phyloP scores from a whole-genome alignment of 2,329 filamentous ascomycete genomes.

The Chrysoporthe cubensis region DNA sequence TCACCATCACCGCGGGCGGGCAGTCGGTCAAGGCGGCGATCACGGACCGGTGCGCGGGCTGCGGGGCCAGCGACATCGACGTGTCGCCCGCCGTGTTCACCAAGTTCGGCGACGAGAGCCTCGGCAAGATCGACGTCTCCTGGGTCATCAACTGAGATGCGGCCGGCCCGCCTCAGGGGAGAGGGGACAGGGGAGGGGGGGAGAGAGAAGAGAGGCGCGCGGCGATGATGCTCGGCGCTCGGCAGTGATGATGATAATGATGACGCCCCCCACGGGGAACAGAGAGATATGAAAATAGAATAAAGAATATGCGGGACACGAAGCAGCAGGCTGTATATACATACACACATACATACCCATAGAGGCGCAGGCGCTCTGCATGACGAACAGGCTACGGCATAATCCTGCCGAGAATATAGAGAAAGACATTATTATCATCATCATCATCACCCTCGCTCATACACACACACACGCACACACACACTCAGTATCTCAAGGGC shows the following conservation, averaged over 20 bases:
- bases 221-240: too few species aligned
- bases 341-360: background rate
- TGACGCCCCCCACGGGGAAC: background rate
- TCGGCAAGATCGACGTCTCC: conserved; percentile 16
- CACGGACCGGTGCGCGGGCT: conserved; percentile 21
- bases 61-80: conserved; percentile 15
- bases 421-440: background rate
- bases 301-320: background rate
- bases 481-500: background rate
- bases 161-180: background rate
- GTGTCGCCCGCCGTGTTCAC: conserved; percentile 23
- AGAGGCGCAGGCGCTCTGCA: background rate
- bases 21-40: conserved; percentile 23
- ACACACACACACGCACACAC: too few species aligned
- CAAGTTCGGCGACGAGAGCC: conserved; percentile 12
- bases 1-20: conserved; percentile 17
- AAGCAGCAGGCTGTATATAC: background rate
- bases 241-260: background rate
- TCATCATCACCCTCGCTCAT: too few species aligned
- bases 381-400: background rate
- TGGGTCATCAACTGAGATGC: conserved; percentile 20
- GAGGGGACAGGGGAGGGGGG: too few species aligned
- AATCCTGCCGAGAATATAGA: background rate
- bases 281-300: background rate
- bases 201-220: too few species aligned